A percentile compares a stretch with the other conserved stretches of the same genome.
These are phyloP conservation scores for Ophiostoma sp. DNA, from an alignment of 2,329 filamentous ascomycete species.

Conservation along the genomic window DNA sequence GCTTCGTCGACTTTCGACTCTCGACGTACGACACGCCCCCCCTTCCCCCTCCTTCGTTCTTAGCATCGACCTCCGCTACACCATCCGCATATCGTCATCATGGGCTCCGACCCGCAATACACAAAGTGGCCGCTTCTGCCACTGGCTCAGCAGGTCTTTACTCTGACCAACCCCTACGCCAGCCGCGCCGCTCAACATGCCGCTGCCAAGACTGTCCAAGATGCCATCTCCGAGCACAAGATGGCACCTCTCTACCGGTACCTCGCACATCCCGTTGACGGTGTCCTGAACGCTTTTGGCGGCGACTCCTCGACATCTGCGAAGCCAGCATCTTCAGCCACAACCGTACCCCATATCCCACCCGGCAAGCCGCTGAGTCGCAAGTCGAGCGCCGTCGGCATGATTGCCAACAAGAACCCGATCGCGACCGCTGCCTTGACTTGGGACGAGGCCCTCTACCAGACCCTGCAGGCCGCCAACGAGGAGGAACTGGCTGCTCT, in stretches of 20 bases:
- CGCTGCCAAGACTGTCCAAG: conserved; percentile 67
- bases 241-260: conserved; percentile 86
- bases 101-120: conserved; percentile 78
- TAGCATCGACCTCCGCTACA: not conserved
- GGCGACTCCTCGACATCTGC: not conserved
- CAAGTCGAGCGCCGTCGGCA: conserved; percentile 65
- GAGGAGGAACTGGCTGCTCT: conserved; percentile 69
- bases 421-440: conserved; percentile 63
- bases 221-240: conserved; percentile 76
- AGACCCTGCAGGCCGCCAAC: conserved; percentile 69
- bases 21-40: not conserved
- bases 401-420: conserved; percentile 67
- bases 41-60: not conserved
- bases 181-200: conserved; percentile 60
- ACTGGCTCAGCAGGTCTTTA: conserved; percentile 80
- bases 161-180: conserved; percentile 74
- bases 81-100: conserved; percentile 37
- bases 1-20: not conserved
- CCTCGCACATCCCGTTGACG: conserved; percentile 74
- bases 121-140: conserved; percentile 77
- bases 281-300: conserved; percentile 64
- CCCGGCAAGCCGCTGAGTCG: conserved; percentile 53
- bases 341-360: conserved; percentile 24
- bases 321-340: conserved; percentile 28
- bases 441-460: conserved; percentile 88